These are phyloP conservation scores for Pseudophaeomoniella oleicola DNA, from an alignment of 2,329 filamentous ascomycete species.

Conservation along the genomic window DNA sequence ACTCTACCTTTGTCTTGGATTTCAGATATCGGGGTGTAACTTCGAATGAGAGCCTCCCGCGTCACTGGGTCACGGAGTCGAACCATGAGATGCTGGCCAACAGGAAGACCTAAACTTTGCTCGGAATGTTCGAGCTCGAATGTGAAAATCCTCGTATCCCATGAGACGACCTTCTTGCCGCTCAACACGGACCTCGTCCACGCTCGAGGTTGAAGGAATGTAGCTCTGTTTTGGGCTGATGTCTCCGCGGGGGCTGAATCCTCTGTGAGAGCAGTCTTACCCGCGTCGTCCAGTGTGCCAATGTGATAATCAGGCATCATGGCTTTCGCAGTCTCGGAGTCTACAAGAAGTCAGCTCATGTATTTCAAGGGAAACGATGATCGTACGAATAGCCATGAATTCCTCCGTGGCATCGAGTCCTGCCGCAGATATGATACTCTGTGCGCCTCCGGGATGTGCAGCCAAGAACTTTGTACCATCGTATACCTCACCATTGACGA, in stretches of 20 bases:
- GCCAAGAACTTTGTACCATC: slow-evolving; percentile 70
- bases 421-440: slow-evolving; percentile 71
- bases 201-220: slow-evolving; percentile 55
- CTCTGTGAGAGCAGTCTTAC: slow-evolving; percentile 38
- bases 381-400: slow-evolving; percentile 80
- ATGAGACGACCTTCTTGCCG: slow-evolving; percentile 55
- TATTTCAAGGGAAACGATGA: background rate
- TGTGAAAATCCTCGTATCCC: slow-evolving; percentile 67
- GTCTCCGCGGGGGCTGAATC: slow-evolving; percentile 22
- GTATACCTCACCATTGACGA: slow-evolving; percentile 78
- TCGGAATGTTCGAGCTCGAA: slow-evolving; percentile 60
- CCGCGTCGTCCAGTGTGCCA: slow-evolving; percentile 53
- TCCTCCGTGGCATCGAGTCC: slow-evolving; percentile 73
- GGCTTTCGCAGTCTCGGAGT: slow-evolving; percentile 78
- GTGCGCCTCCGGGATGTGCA: slow-evolving; percentile 71
- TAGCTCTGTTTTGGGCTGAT: slow-evolving; percentile 30
- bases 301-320: slow-evolving; percentile 85
- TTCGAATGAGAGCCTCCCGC: slow-evolving; percentile 59
- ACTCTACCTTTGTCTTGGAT: slow-evolving; percentile 46
- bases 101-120: slow-evolving; percentile 62
- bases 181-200: slow-evolving; percentile 64
- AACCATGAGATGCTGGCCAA: slow-evolving; percentile 79
- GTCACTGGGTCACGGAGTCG: slow-evolving; percentile 59
- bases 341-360: slow-evolving; percentile 28
- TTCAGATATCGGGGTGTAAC: slow-evolving; percentile 73